phyloP scores from a whole-genome alignment of 345 rosid genomes.

The Erucastrum elatum region DNA sequence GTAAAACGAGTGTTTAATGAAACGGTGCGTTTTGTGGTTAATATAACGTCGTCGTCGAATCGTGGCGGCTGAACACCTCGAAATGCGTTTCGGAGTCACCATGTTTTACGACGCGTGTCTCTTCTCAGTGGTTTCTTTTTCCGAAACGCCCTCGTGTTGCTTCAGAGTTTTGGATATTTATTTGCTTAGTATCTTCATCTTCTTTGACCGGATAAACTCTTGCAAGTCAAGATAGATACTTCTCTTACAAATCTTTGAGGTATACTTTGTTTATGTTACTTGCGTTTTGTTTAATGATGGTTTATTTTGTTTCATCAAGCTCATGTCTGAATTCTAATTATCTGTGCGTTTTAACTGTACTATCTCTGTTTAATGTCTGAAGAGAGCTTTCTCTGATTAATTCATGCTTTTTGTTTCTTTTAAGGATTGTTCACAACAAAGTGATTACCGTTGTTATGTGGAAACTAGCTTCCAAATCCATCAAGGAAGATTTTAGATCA shows the following conservation, averaged over 20 bases:
- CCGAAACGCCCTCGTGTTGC: background rate
- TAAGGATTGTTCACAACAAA: background rate
- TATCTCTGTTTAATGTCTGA: background rate
- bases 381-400: background rate
- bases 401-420: conserved; percentile 11
- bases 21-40: conserved; percentile 19
- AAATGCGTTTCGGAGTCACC: conserved; percentile 30
- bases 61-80: conserved; percentile 26
- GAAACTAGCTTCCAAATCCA: background rate
- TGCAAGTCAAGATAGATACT: background rate
- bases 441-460: background rate
- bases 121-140: background rate
- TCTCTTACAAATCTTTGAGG: background rate
- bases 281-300: background rate
- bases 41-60: background rate
- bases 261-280: conserved; percentile 7
- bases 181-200: background rate
- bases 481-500: background rate
- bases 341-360: background rate
- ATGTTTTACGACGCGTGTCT: conserved; percentile 34
- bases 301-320: conserved; percentile 7
- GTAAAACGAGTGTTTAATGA: background rate
- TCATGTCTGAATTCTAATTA: conserved; percentile 16
- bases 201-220: background rate
- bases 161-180: background rate